Conservation (phyloP, 805 yeast genomes). For the Ogataea salicorniae region DNA sequence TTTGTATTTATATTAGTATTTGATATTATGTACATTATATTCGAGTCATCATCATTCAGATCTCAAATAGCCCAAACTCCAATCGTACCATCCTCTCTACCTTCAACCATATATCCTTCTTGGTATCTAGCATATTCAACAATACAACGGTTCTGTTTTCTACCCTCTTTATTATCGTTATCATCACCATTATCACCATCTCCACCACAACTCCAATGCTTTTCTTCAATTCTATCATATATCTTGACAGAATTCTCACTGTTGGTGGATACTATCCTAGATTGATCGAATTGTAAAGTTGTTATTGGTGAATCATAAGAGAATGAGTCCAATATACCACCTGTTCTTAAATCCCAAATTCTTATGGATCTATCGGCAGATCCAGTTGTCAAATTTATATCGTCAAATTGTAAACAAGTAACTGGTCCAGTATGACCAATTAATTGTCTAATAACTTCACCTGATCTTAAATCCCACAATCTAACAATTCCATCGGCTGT, state of each 20-base stretch:
- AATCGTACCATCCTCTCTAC: slow-evolving; percentile 53
- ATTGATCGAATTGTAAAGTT: slow-evolving; percentile 53
- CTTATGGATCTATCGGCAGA: slow-evolving; percentile 58
- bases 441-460: slow-evolving; percentile 56
- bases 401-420: slow-evolving; percentile 64
- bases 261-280: slow-evolving; percentile 48
- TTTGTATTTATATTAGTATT: too few relatives aligned
- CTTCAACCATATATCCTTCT: slow-evolving; percentile 65
- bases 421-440: slow-evolving; percentile 69
- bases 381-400: slow-evolving; percentile 58
- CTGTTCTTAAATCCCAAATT: slow-evolving; percentile 71
- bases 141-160: slow-evolving; percentile 9
- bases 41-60: neutral
- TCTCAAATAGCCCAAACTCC: slow-evolving; percentile 56
- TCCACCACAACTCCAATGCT: slow-evolving; percentile 50
- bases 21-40: neutral
- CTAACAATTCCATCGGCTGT: slow-evolving; percentile 72
- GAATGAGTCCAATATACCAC: slow-evolving; percentile 55
- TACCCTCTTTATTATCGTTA: neutral
- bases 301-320: slow-evolving; percentile 54
- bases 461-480: slow-evolving; percentile 70
- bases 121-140: slow-evolving; percentile 45
- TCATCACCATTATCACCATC: slow-evolving; percentile 29
- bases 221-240: slow-evolving; percentile 50
- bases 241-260: slow-evolving; percentile 47